Percentiles rank a stretch among this genome's conserved stretches.
Evolutionary conservation across 2,329 filamentous ascomycete genomes (phyloP).

Genomic region (Fonsecaea nubica): DNA sequence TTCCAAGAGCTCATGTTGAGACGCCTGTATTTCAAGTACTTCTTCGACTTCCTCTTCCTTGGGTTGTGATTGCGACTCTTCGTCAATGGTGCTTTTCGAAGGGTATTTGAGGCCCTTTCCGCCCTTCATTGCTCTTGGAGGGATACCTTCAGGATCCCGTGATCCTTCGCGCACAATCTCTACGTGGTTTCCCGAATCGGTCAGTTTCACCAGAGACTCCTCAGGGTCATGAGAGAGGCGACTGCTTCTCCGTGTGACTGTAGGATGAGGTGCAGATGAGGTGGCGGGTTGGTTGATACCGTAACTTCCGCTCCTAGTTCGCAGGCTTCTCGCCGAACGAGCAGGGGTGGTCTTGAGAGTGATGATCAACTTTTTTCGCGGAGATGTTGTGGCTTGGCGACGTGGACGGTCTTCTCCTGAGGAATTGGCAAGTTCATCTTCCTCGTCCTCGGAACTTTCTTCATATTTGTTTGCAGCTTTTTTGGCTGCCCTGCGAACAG

Average conservation of each 20-base stretch:
- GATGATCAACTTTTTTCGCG: conserved; percentile 34
- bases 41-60: conserved; percentile 38
- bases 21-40: conserved; percentile 46
- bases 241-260: conserved; percentile 58
- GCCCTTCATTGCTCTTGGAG: conserved; percentile 51
- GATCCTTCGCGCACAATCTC: conserved; percentile 62
- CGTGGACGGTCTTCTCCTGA: conserved; percentile 38
- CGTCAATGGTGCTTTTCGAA: conserved; percentile 49
- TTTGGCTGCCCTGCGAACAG: conserved; percentile 62
- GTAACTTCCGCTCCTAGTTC: conserved; percentile 45
- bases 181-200: conserved; percentile 65
- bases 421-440: conserved; percentile 38
- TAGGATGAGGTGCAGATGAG: conserved; percentile 41
- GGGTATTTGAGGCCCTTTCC: conserved; percentile 49
- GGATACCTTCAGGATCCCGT: conserved; percentile 57
- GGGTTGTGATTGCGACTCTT: conserved; percentile 53
- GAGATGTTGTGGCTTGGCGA: conserved; percentile 43
- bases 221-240: conserved; percentile 65
- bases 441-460: conserved; percentile 54
- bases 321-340: conserved; percentile 39
- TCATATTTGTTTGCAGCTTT: conserved; percentile 61
- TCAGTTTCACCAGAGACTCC: conserved; percentile 63
- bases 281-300: conserved; percentile 41
- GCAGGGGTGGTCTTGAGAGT: conserved; percentile 40
- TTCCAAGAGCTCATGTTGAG: conserved; percentile 52